Percentiles rank a stretch among this genome's conserved stretches.
These are phyloP conservation scores for Colletotrichum chlorophyti DNA, from an alignment of 2,329 filamentous ascomycete genomes.

Conservation along the genomic window DNA sequence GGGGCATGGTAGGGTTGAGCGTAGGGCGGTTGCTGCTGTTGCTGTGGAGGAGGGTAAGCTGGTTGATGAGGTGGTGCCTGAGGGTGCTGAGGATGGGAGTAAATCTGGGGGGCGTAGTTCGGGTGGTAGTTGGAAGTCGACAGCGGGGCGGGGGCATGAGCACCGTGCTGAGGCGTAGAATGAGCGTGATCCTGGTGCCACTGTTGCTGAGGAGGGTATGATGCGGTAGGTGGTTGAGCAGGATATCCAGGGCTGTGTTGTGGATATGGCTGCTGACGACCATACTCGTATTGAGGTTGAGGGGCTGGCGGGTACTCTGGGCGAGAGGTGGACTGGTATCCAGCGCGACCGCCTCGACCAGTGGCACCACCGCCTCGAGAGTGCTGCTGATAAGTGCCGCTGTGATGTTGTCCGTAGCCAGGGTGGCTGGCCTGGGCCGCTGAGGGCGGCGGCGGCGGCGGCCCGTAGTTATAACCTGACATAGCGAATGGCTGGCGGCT, in stretches of 20 bases:
- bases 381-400: constrained; percentile 45
- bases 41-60: constrained; percentile 48
- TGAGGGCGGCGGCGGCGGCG: constrained; percentile 55
- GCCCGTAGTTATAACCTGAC: constrained; percentile 61
- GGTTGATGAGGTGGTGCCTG: constrained; percentile 46
- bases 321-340: constrained; percentile 45
- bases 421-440: constrained; percentile 39
- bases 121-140: constrained; percentile 64
- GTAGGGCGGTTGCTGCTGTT: constrained; percentile 44
- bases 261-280: constrained; percentile 40
- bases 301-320: constrained; percentile 48
- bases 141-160: constrained; percentile 55
- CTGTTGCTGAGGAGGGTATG: constrained; percentile 49
- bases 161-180: constrained; percentile 40
- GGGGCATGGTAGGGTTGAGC: constrained; percentile 43
- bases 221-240: constrained; percentile 42
- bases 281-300: constrained; percentile 51
- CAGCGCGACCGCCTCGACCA: constrained; percentile 47
- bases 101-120: constrained; percentile 64
- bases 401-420: constrained; percentile 49
- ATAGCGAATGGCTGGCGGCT: too few species aligned
- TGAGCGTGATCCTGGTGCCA: constrained; percentile 48
- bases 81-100: constrained; percentile 45
- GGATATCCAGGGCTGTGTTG: constrained; percentile 36
- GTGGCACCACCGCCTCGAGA: constrained; percentile 41